Evolutionary conservation across 2,329 filamentous ascomycete species (phyloP).

Genomic region (Gnomoniopsis sp.): DNA sequence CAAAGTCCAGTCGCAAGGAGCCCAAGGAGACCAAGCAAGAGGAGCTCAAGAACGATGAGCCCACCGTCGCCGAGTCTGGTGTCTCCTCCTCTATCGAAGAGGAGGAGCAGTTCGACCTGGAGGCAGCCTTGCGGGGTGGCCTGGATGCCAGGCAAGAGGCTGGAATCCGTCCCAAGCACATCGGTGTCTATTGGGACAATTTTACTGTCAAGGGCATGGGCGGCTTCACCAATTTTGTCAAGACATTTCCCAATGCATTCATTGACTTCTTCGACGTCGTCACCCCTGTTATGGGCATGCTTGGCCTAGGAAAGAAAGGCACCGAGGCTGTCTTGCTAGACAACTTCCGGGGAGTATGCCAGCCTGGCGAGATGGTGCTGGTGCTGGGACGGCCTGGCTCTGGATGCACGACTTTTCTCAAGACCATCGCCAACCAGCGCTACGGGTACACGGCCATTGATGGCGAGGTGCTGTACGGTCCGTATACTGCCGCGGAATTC

Average conservation of each 20-base stretch:
- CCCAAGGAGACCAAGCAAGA: not conserved
- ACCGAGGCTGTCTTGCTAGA: conserved; percentile 71
- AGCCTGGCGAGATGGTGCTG: conserved; percentile 84
- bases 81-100: conserved; percentile 36
- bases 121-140: conserved; percentile 68
- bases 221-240: conserved; percentile 67
- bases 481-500: conserved; percentile 69
- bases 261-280: conserved; percentile 73
- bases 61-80: conserved; percentile 42
- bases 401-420: conserved; percentile 68
- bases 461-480: conserved; percentile 75
- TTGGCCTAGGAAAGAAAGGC: conserved; percentile 66
- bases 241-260: conserved; percentile 76
- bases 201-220: conserved; percentile 74
- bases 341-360: conserved; percentile 66
- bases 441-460: conserved; percentile 50
- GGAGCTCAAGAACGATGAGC: conserved; percentile 17
- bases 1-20: conserved; percentile 29
- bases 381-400: conserved; percentile 76
- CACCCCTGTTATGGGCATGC: conserved; percentile 58
- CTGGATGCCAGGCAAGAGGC: conserved; percentile 69
- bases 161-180: conserved; percentile 77
- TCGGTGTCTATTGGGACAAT: conserved; percentile 75
- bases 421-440: conserved; percentile 64
- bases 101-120: conserved; percentile 69